Conservation (phyloP, 345 rosid species). For the Citrus maxima region DNA sequence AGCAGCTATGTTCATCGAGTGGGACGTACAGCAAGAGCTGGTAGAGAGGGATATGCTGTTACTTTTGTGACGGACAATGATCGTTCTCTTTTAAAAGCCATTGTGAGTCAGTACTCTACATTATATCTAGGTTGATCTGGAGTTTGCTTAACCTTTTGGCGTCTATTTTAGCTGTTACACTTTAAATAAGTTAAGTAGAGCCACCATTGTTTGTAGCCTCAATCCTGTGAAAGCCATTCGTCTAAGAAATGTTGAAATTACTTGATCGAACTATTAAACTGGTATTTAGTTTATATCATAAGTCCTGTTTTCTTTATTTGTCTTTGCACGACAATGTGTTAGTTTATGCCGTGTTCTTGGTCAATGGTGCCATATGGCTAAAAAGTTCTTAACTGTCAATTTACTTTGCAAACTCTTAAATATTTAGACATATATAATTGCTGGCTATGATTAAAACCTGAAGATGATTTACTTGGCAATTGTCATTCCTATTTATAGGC, state of each 20-base stretch:
- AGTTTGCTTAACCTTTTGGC: slow-evolving; percentile 1
- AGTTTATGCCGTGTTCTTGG: neutral
- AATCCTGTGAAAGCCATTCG: neutral
- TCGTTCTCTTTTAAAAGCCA: slow-evolving; percentile 85
- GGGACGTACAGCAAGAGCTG: slow-evolving; percentile 99
- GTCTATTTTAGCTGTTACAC: neutral
- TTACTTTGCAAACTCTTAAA: neutral
- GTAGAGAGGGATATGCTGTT: slow-evolving; percentile 96
- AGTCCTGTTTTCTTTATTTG: neutral
- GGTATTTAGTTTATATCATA: neutral
- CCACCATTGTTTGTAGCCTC: neutral
- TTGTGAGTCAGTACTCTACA: slow-evolving; percentile 48
- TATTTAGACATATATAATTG: neutral
- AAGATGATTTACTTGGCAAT: neutral
- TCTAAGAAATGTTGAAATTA: slow-evolving; percentile 1
- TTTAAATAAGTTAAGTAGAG: neutral
- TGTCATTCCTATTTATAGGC: slow-evolving; percentile 43
- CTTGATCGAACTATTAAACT: neutral
- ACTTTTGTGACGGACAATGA: slow-evolving; percentile 91
- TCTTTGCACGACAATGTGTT: neutral
- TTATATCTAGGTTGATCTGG: slow-evolving; percentile 1
- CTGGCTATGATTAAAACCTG: neutral
- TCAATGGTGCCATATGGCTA: neutral
- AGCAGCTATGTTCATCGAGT: slow-evolving; percentile 93
- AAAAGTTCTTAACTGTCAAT: neutral